phyloP scores from a whole-genome alignment of 2,329 filamentous ascomycete genomes.

The Aspergillus unguis region DNA sequence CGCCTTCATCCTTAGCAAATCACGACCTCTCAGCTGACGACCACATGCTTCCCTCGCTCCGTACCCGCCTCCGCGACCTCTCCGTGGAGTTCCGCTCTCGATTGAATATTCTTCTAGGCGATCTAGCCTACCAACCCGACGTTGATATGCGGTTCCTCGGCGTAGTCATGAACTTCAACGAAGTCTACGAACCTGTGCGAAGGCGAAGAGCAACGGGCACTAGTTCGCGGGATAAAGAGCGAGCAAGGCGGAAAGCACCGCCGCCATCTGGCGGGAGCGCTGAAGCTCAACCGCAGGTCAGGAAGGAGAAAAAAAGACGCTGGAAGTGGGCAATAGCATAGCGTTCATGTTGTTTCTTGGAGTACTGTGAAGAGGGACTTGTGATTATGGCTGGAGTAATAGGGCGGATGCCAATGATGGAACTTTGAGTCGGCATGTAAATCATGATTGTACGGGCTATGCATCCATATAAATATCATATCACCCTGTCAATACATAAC shows the following conservation, averaged over 20 bases:
- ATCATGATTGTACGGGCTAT: conserved; percentile 13
- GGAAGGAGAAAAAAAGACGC: conserved; percentile 25
- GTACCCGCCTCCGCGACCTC: conserved; percentile 68
- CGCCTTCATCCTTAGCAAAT: conserved; percentile 40
- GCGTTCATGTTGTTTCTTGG: not conserved
- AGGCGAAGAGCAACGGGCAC: conserved; percentile 46
- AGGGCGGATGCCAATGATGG: not conserved
- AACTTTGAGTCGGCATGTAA: conserved; percentile 11
- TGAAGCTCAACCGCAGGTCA: conserved; percentile 15
- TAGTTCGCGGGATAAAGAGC: conserved; percentile 32
- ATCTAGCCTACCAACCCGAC: conserved; percentile 88
- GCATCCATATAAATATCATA: not conserved
- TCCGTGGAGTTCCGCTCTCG: conserved; percentile 72
- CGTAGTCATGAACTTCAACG: conserved; percentile 99
- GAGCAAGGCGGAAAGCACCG: conserved; percentile 26
- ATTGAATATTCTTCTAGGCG: conserved; percentile 78
- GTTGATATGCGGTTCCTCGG: conserved; percentile 93
- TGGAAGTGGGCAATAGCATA: not conserved
- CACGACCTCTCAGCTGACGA: conserved; percentile 45
- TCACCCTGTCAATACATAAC: not conserved
- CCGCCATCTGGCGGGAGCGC: conserved; percentile 19
- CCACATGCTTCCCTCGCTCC: conserved; percentile 70
- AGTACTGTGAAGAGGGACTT: not conserved
- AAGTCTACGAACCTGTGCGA: conserved; percentile 79
- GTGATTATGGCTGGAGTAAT: conserved; percentile 7